phyloP scores from a whole-genome alignment of 2,329 filamentous ascomycete genomes.

The Neonectria ditissima region DNA sequence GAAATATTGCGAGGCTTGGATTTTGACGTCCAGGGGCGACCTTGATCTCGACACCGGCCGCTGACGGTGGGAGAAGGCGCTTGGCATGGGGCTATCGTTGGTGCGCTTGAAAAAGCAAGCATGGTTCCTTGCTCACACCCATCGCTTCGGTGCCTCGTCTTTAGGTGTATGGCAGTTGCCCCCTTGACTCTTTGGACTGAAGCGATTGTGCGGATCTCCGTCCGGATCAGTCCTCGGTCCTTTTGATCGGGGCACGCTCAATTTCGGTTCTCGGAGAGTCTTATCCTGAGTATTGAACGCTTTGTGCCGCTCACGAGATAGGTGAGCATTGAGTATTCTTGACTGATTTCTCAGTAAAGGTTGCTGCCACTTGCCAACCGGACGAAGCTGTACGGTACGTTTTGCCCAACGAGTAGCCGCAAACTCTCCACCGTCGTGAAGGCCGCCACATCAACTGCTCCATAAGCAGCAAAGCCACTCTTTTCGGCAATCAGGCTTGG shows the following conservation, averaged over 20 bases:
- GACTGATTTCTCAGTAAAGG: constrained; percentile 57
- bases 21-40: constrained; percentile 14
- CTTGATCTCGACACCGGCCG: constrained; percentile 21
- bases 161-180: constrained; percentile 18
- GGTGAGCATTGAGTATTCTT: constrained; percentile 14
- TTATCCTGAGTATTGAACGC: constrained; percentile 2
- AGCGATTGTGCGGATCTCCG: constrained; percentile 25
- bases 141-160: constrained; percentile 10
- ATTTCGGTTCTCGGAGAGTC: constrained; percentile 21
- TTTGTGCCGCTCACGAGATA: background rate
- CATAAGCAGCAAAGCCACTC: constrained; percentile 83
- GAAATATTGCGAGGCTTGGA: constrained; percentile 10
- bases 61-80: constrained; percentile 25
- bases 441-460: constrained; percentile 81
- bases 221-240: constrained; percentile 32
- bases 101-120: constrained; percentile 16
- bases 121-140: constrained; percentile 13
- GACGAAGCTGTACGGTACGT: constrained; percentile 90
- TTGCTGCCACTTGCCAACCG: constrained; percentile 72
- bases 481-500: constrained; percentile 77
- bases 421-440: constrained; percentile 88
- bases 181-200: constrained; percentile 34
- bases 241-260: constrained; percentile 19
- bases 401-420: constrained; percentile 83
- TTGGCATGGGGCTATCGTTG: constrained; percentile 26